Conservation (phyloP, 768 basidiomycete genomes). For the Boletus fagicola region DNA sequence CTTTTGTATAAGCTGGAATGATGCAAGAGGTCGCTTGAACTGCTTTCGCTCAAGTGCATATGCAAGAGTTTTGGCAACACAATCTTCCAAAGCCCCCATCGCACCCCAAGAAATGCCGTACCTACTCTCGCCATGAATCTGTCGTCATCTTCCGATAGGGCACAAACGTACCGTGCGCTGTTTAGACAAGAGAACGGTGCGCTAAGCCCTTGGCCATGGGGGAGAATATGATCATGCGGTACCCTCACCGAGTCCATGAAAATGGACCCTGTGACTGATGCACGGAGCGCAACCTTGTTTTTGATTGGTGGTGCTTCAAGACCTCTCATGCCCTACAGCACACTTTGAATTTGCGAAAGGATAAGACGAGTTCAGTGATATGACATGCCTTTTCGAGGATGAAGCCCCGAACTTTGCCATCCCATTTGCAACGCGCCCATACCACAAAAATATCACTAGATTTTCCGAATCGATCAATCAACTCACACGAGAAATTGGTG, state of each 20-base stretch:
- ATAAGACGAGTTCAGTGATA: neutral
- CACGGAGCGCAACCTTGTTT: constrained; percentile 90
- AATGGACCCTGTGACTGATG: constrained; percentile 78
- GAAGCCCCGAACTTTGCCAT: constrained; percentile 86
- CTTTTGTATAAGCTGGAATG: constrained; percentile 98
- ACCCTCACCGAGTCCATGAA: constrained; percentile 91
- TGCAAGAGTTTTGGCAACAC: constrained; percentile 67
- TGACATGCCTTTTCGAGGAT: constrained; percentile 75
- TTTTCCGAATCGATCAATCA: constrained; percentile 11
- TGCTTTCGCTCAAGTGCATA: constrained; percentile 91
- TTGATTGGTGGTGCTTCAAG: constrained; percentile 84
- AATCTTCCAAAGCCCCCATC: constrained; percentile 95
- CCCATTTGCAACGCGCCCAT: constrained; percentile 97
- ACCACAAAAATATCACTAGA: constrained; percentile 82
- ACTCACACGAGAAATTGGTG: neutral
- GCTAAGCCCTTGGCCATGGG: constrained; percentile 71
- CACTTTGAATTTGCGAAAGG: neutral
- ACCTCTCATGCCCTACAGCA: constrained; percentile 70
- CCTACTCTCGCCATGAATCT: constrained; percentile 33
- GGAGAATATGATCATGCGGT: constrained; percentile 71
- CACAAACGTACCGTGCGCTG: constrained; percentile 59
- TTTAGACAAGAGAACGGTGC: constrained; percentile 93
- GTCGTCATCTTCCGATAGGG: neutral
- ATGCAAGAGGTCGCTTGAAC: constrained; percentile 85
- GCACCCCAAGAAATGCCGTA: constrained; percentile 93